Percentiles rank a stretch among this genome's conserved stretches.
These are phyloP conservation scores for Discostella stelligeroides DNA, from an alignment of 108 stramenopile species.

Conservation along the genomic window DNA sequence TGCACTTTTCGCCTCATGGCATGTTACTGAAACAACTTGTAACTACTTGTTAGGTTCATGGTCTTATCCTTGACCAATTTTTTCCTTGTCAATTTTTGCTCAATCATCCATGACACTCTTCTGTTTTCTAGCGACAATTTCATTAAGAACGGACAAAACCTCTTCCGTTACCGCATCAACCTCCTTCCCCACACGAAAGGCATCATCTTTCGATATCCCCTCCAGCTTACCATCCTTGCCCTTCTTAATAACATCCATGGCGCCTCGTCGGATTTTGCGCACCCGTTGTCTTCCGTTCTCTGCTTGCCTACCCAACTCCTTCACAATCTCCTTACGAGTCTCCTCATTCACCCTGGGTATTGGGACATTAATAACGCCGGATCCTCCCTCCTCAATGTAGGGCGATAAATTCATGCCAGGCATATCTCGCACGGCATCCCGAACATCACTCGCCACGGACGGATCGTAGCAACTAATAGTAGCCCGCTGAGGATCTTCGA, in stretches of 20 bases:
- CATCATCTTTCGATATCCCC: conserved; percentile 87
- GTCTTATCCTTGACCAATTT: too few species aligned
- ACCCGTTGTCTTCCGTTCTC: conserved; percentile 70
- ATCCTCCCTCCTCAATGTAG: conserved; percentile 77
- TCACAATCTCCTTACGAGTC: conserved; percentile 73
- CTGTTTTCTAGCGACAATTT: conserved; percentile 72
- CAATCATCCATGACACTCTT: conserved; percentile 77
- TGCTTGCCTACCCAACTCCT: conserved; percentile 65
- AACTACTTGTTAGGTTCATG: too few species aligned
- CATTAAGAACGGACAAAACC: conserved; percentile 59
- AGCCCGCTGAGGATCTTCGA: conserved; percentile 75
- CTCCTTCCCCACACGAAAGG: conserved; percentile 80
- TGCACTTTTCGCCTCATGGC: too few species aligned
- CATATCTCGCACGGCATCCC: conserved; percentile 70
- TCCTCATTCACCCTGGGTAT: conserved; percentile 77
- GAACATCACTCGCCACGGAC: conserved; percentile 69
- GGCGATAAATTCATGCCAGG: conserved; percentile 76
- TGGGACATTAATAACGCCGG: conserved; percentile 70
- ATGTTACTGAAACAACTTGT: too few species aligned
- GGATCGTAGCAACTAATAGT: conserved; percentile 87
- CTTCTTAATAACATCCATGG: conserved; percentile 76
- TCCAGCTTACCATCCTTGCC: conserved; percentile 84
- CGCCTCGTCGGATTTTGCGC: conserved; percentile 73
- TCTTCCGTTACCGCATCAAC: conserved; percentile 79
- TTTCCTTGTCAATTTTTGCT: not conserved